Conservation (phyloP, 371 early-diverging fungal species). For the Saksenaea vasiformis region DNA sequence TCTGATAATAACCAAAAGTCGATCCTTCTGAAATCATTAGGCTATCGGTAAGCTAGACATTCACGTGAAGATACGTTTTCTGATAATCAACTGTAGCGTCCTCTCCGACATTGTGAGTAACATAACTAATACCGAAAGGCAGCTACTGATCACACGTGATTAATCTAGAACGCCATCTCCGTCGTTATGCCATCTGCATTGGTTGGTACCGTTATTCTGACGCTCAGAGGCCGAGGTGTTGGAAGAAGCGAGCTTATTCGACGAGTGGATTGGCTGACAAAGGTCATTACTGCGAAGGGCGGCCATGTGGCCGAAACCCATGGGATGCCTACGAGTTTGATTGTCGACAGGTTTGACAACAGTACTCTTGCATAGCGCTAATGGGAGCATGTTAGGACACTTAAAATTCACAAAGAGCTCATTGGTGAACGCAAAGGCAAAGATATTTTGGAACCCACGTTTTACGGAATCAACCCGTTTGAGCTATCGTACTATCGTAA, state of each 20-base stretch:
- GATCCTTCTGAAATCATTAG: slow-evolving; percentile 53
- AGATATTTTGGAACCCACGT: slow-evolving; percentile 86
- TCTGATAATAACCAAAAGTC: slow-evolving; percentile 33
- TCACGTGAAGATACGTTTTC: not conserved
- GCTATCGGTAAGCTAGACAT: slow-evolving; percentile 44
- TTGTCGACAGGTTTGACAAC: slow-evolving; percentile 60
- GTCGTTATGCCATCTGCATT: slow-evolving; percentile 90
- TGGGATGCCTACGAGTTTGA: slow-evolving; percentile 64
- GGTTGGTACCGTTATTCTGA: slow-evolving; percentile 80
- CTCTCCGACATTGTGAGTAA: slow-evolving; percentile 70
- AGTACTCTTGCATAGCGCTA: not conserved
- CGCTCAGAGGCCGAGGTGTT: slow-evolving; percentile 84
- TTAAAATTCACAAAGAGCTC: slow-evolving; percentile 71
- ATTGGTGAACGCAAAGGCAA: slow-evolving; percentile 69
- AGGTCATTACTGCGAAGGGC: slow-evolving; percentile 70
- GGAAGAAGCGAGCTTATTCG: slow-evolving; percentile 82
- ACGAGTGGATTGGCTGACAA: slow-evolving; percentile 79
- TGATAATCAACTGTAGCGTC: slow-evolving; percentile 36
- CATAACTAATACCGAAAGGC: not conserved
- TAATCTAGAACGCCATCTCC: slow-evolving; percentile 51
- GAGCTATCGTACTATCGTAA: slow-evolving; percentile 87
- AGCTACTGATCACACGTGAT: slow-evolving; percentile 1
- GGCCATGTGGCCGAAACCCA: slow-evolving; percentile 86
- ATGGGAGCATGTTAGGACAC: slow-evolving; percentile 6
- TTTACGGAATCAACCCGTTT: slow-evolving; percentile 84